Evolutionary conservation across 2,329 filamentous ascomycete species (phyloP), one percentile per base, ranked within the genome.

Genomic region (Didymosphaeria variabile): DNA sequence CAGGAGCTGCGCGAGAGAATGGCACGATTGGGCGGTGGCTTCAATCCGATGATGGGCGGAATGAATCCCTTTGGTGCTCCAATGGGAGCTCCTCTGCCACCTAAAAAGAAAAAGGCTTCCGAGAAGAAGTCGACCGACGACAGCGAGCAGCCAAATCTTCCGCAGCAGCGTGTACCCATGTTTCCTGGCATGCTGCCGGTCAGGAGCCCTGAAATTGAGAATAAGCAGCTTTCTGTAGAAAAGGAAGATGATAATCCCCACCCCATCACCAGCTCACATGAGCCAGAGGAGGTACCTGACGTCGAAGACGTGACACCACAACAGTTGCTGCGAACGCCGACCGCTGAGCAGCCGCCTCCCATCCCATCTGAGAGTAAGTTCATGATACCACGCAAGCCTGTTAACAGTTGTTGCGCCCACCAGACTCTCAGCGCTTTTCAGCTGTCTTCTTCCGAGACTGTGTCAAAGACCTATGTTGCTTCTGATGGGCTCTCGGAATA

Each of bases 11-110:
- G 95, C 62, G 93, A 95, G 63, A 89, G 95, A 70, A 99, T 99
- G 93, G 95, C 95, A 49, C 97, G 97, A 81, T 95, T 99, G 91
- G 97, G 94, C 68, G 94, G 94, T 58, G 94, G 94, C 23, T 52
- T 58, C 29, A 53, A 53, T 45, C 46, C 49, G 45, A 97, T 97
- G 92, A 97, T 98, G 90, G 89, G 93, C 75, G 92, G 93, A 70
- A 95, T 98, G 89, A 55, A 47, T 38, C 96, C 97, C 77, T 92
- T 92, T 19, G 87, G 86, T 40, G 88, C 93, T 76, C 86, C 89
- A 17, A 85, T 90, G 80, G 82, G 85, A 61, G 80, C 79, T 5
- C 19, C 42, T 45, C 69, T 75, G 63, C 74, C 78, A 47, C 75
- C 81, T 53, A 82, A 83, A 66, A 87, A 86, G 71, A 81, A 84